Conservation (phyloP, 2,329 filamentous ascomycete species). For the Aspergillus novofumigatus region DNA sequence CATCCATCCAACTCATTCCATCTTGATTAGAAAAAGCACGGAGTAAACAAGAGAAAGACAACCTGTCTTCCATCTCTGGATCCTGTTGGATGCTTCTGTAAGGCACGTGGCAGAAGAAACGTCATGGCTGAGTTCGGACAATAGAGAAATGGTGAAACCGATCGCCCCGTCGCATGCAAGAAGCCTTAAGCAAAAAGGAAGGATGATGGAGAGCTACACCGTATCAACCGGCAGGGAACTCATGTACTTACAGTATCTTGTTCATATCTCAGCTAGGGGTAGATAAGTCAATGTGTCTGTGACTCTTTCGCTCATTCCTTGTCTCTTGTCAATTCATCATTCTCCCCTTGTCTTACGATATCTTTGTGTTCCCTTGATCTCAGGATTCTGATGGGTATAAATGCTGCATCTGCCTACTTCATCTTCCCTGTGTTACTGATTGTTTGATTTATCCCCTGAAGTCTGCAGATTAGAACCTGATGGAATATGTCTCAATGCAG, state of each 20-base stretch:
- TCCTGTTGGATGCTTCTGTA: neutral
- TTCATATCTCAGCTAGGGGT: neutral
- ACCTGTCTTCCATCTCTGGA: neutral
- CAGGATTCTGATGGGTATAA: neutral
- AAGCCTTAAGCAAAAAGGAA: neutral
- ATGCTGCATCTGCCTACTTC: neutral
- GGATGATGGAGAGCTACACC: neutral
- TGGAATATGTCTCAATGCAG: conserved; percentile 15
- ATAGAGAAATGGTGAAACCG: neutral
- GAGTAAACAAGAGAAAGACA: neutral
- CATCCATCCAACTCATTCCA: neutral
- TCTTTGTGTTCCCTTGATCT: neutral
- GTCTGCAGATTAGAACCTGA: neutral
- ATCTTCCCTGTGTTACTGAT: neutral
- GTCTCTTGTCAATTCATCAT: neutral
- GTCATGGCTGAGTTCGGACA: neutral
- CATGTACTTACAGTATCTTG: neutral
- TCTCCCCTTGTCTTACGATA: neutral
- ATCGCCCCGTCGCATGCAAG: neutral
- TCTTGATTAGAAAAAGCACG: neutral
- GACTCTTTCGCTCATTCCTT: neutral
- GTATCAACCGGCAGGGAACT: neutral
- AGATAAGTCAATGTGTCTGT: neutral
- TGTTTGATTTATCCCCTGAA: neutral
- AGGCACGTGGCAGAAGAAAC: neutral